A percentile compares a stretch with the other conserved stretches of the same genome.
Evolutionary conservation across 1,284 basidiomycete genomes (phyloP).

Genomic region (Cryptococcus hybrid): DNA sequence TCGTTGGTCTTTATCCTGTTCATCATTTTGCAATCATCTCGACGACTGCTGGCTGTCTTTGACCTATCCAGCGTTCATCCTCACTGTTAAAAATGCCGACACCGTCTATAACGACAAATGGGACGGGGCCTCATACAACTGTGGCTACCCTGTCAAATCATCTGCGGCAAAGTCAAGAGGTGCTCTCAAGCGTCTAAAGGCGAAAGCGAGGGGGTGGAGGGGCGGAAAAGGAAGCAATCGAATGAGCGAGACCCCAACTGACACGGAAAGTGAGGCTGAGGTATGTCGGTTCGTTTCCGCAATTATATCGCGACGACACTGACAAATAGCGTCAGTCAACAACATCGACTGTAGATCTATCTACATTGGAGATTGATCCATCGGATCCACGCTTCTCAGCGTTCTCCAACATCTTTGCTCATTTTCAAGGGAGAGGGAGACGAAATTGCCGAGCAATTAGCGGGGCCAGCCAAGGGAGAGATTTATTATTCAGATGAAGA

Average conservation of each 20-base stretch:
- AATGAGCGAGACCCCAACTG: conserved; percentile 28
- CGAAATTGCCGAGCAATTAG: conserved; percentile 60
- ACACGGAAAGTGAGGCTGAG: conserved; percentile 37
- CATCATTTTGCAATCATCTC: background rate
- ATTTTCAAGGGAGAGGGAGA: conserved; percentile 33
- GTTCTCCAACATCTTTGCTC: conserved; percentile 44
- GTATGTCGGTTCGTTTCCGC: conserved; percentile 20
- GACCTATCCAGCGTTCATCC: background rate
- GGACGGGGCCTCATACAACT: conserved; percentile 7
- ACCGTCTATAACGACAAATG: conserved; percentile 18
- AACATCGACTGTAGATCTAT: conserved; percentile 22
- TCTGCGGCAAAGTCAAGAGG: conserved; percentile 41
- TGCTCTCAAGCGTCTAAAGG: conserved; percentile 46
- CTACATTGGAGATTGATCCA: conserved; percentile 30
- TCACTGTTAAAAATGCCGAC: conserved; percentile 12
- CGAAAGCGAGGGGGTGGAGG: conserved; percentile 30
- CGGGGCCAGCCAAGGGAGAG: conserved; percentile 73
- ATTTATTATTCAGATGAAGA: conserved; percentile 75
- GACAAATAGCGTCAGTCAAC: conserved; percentile 16
- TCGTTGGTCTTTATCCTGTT: no score
- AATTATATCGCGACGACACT: background rate
- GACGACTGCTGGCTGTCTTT: background rate
- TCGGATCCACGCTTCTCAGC: conserved; percentile 40
- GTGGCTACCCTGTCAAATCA: conserved; percentile 16
- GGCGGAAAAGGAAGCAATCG: conserved; percentile 8